phyloP scores from a whole-genome alignment of 371 early-diverging fungal species.

The Paraphysoderma sedebokerense region DNA sequence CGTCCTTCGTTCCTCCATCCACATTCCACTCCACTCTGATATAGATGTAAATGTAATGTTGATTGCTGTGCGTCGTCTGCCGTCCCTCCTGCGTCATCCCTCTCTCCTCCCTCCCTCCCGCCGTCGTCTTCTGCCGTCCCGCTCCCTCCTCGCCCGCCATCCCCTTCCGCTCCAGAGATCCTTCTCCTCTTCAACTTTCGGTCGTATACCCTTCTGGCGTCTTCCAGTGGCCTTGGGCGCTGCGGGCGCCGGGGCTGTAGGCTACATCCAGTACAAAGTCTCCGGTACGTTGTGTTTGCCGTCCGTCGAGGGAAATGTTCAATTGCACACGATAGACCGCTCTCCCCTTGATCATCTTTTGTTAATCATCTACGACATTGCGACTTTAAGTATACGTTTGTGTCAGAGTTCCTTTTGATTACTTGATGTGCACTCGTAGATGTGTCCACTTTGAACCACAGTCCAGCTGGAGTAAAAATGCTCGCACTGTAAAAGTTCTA shows the following conservation, averaged over 20 bases:
- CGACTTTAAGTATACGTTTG: background rate
- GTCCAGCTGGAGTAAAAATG: too few species aligned
- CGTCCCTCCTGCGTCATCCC: too few species aligned
- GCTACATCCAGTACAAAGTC: conserved; percentile 1
- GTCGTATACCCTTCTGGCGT: background rate
- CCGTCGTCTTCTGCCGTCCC: too few species aligned
- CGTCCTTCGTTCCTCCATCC: too few species aligned
- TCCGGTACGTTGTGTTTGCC: background rate
- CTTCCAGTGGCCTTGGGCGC: background rate
- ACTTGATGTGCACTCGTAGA: background rate
- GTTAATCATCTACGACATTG: background rate
- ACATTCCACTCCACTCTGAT: too few species aligned
- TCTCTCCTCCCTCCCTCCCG: too few species aligned
- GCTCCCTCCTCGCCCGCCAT: too few species aligned
- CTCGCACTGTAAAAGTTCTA: too few species aligned
- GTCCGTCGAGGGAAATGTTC: background rate
- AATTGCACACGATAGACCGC: background rate
- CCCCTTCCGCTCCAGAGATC: too few species aligned
- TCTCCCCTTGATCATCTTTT: background rate
- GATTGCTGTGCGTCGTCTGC: too few species aligned
- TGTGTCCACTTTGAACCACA: background rate
- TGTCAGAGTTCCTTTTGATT: background rate
- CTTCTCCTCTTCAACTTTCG: too few species aligned
- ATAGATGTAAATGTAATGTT: too few species aligned
- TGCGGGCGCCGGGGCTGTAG: background rate